phyloP scores from a whole-genome alignment of 306 rosid genomes.

The Sicyos edulis region DNA sequence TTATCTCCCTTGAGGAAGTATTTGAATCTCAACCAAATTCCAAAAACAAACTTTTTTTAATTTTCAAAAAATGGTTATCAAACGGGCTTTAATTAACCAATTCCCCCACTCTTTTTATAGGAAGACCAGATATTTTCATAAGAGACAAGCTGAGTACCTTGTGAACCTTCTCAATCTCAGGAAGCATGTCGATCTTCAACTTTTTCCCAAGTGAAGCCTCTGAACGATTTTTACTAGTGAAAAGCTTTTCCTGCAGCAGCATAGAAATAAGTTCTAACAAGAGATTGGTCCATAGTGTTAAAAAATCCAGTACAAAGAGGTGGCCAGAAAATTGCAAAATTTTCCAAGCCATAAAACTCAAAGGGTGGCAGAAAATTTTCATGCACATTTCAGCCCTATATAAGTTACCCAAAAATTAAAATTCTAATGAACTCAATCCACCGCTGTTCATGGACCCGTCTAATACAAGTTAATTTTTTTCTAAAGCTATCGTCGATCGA shows the following conservation, averaged over 20 bases:
- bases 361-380: constrained; percentile 2
- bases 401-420: not conserved
- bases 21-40: no score
- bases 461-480: not conserved
- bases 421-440: not conserved
- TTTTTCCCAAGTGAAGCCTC: constrained; percentile 86
- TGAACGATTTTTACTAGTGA: constrained; percentile 76
- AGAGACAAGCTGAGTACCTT: constrained; percentile 46
- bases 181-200: constrained; percentile 91
- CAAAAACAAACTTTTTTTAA: no score
- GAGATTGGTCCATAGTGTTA: constrained; percentile 5
- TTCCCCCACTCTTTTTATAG: not conserved
- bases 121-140: not conserved
- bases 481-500: constrained; percentile 1
- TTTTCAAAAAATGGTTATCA: no score
- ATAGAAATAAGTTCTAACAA: constrained; percentile 32
- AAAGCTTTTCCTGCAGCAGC: constrained; percentile 77
- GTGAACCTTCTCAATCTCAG: constrained; percentile 94
- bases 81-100: not conserved
- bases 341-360: not conserved
- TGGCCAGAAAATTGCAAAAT: constrained; percentile 14
- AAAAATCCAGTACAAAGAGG: not conserved
- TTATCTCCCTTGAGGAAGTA: no score
- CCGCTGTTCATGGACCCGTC: not conserved
- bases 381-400: not conserved